Conservation (phyloP, 768 basidiomycete species). For the Tricholoma matsutake region DNA sequence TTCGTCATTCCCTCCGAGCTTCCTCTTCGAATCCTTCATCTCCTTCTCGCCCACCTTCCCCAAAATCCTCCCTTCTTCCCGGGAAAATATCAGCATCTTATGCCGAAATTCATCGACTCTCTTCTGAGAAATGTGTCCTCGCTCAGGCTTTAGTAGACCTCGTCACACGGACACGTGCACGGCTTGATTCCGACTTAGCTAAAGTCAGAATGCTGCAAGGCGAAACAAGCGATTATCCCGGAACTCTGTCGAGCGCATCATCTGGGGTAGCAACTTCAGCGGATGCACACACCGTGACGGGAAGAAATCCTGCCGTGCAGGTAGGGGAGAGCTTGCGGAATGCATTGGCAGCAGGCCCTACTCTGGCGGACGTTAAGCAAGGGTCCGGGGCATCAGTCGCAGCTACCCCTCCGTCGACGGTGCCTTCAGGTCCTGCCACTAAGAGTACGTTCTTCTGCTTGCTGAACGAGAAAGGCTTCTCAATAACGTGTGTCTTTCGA, state of each 20-base stretch:
- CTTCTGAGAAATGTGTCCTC: conserved; percentile 44
- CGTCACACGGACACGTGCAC: conserved; percentile 42
- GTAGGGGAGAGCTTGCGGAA: conserved; percentile 43
- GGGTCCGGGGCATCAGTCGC: conserved; percentile 18
- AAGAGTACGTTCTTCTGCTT: conserved; percentile 35
- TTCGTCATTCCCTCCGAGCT: conserved; percentile 42
- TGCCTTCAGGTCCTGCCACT: conserved; percentile 28
- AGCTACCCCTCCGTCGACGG: conserved; percentile 13
- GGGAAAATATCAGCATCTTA: conserved; percentile 44
- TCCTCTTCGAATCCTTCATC: conserved; percentile 24
- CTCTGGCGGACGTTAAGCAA: conserved; percentile 25
- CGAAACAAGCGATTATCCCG: conserved; percentile 35
- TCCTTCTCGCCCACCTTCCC: conserved; percentile 34
- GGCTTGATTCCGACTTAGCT: conserved; percentile 48
- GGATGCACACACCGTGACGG: not conserved
- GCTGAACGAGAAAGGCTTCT: not conserved
- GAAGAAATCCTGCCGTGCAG: conserved; percentile 31
- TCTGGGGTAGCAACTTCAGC: conserved; percentile 1
- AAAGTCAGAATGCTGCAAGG: conserved; percentile 47
- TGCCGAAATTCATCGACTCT: conserved; percentile 42
- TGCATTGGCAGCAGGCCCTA: conserved; percentile 33
- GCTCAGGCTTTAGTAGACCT: conserved; percentile 49
- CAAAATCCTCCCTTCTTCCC: conserved; percentile 36
- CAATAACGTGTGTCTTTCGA: not conserved
- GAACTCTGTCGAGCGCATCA: conserved; percentile 13